Base-by-base conservation (phyloP, 2,329 filamentous ascomycete species). In the Fusarium sp. region DNA sequence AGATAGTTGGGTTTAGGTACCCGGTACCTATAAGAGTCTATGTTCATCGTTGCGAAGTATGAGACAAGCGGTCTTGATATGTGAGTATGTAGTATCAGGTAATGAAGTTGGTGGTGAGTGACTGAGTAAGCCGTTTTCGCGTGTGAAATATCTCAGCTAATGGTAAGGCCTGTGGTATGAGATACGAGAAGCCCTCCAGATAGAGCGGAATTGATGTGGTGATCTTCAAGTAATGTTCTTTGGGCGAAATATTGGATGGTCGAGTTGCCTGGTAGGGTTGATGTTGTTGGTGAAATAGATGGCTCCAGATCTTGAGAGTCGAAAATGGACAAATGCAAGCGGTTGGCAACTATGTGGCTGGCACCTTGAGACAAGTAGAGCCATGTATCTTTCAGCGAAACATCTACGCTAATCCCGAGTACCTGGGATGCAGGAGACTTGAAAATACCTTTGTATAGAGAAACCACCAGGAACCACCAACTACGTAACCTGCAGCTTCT, bases 1-100 rank as follows among this genome's bases (percentile, higher is more conserved):
- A 89, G 80, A 69, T 89, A 89, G 75, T 89, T 89, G 37, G 87
- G 85, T 74, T 85, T 88, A 35, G 87, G 86, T 10, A 85, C 82
- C 73, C 84, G 83, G 67, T 84, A 84, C 64, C 81, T 81, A 79
- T 88, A 88, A 37, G 82, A 77, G 72, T 85, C 79, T 73, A 80
- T 79, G 68, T 84, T 73, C 77, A 79, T 77, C 66, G 31, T 63
- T 56, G 66, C 33, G 50, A 26, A 57, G 46, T 18, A 62, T 39
- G 44, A 46, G 43, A 67, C 31, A 53, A 37, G 24, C 33, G 37
- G 50, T 43, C 26, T 48, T 46, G 28, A 31, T 46, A 47, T 33
- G 37, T 16, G 20, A 39, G 48, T 57, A 38, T 41, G 35, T 52
- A 35, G 44, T 28, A 52, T 54, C 29, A 15, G 35, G n/a, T 26